phyloP scores from a whole-genome alignment of 2,329 filamentous ascomycete genomes.

The Phialocephala sp. region DNA sequence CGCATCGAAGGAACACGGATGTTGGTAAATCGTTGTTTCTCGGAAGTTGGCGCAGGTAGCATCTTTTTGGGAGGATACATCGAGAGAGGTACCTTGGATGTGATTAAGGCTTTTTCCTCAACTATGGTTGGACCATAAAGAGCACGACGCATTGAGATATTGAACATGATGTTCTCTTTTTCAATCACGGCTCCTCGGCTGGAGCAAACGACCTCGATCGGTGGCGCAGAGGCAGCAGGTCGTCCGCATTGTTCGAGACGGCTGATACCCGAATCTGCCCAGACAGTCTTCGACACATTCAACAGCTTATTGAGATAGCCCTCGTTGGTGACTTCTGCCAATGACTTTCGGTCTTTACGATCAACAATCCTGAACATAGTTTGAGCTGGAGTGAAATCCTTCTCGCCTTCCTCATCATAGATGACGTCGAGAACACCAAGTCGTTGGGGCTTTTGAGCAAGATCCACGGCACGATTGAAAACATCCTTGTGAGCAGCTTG shows the following conservation, averaged over 20 bases:
- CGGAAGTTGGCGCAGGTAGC: slow-evolving; percentile 78
- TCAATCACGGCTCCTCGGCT: slow-evolving; percentile 69
- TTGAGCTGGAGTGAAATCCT: slow-evolving; percentile 72
- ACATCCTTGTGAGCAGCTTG: slow-evolving; percentile 71
- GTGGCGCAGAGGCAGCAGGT: slow-evolving; percentile 82
- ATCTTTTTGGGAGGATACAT: slow-evolving; percentile 68
- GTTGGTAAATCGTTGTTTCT: slow-evolving; percentile 85
- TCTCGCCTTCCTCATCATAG: slow-evolving; percentile 70
- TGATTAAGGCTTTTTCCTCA: slow-evolving; percentile 77
- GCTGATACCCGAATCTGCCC: slow-evolving; percentile 72
- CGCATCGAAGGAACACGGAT: slow-evolving; percentile 96
- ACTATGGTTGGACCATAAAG: slow-evolving; percentile 70
- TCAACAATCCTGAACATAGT: slow-evolving; percentile 82
- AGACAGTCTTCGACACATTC: slow-evolving; percentile 74
- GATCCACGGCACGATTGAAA: slow-evolving; percentile 74
- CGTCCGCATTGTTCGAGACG: slow-evolving; percentile 82
- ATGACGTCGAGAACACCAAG: slow-evolving; percentile 69
- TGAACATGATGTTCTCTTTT: slow-evolving; percentile 79
- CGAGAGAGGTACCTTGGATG: slow-evolving; percentile 70
- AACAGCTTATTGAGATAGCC: slow-evolving; percentile 77
- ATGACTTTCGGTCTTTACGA: slow-evolving; percentile 67
- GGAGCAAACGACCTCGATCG: slow-evolving; percentile 79
- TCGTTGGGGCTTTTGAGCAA: slow-evolving; percentile 60
- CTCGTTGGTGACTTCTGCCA: slow-evolving; percentile 73
- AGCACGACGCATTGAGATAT: slow-evolving; percentile 72